Evolutionary conservation across 2,329 filamentous ascomycete species (phyloP).

Genomic region (Fusarium penzigii): DNA sequence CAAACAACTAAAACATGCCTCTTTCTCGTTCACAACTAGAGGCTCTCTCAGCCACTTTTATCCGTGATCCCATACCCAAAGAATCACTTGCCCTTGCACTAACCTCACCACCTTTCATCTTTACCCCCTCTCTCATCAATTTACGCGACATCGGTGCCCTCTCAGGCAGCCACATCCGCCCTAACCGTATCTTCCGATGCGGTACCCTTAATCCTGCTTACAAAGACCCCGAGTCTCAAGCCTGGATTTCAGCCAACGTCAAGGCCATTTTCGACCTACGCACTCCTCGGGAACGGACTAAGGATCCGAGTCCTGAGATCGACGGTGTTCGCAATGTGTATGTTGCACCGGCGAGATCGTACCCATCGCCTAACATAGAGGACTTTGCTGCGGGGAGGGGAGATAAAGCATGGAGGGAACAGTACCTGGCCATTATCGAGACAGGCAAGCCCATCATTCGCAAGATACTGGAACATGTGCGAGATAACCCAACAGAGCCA

Average conservation of each 20-base stretch:
- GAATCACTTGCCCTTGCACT: slow-evolving; percentile 40
- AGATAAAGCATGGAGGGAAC: slow-evolving; percentile 43
- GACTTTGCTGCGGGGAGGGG: slow-evolving; percentile 49
- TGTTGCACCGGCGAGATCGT: slow-evolving; percentile 36
- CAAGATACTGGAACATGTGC: slow-evolving; percentile 49
- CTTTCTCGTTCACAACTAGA: slow-evolving; percentile 30
- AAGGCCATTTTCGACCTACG: slow-evolving; percentile 54
- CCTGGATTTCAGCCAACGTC: slow-evolving; percentile 40
- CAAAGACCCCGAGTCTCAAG: slow-evolving; percentile 32
- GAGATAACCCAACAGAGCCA: slow-evolving; percentile 45
- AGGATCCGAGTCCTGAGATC: slow-evolving; percentile 46
- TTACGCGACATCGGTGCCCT: slow-evolving; percentile 52
- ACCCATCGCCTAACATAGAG: slow-evolving; percentile 38
- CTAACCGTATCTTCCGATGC: slow-evolving; percentile 47
- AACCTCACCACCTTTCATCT: slow-evolving; percentile 47
- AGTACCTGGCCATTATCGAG: slow-evolving; percentile 50
- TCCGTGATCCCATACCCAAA: slow-evolving; percentile 39
- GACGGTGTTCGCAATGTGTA: slow-evolving; percentile 48
- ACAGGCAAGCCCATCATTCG: slow-evolving; percentile 44
- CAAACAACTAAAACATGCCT: slow-evolving; percentile 15
- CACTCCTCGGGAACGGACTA: slow-evolving; percentile 43
- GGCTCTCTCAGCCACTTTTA: slow-evolving; percentile 44
- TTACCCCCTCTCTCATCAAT: slow-evolving; percentile 51
- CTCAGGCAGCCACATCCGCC: slow-evolving; percentile 41
- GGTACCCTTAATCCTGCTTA: slow-evolving; percentile 42